Conservation (phyloP, 108 stramenopile species). For the Cyclotella distinguenda region DNA sequence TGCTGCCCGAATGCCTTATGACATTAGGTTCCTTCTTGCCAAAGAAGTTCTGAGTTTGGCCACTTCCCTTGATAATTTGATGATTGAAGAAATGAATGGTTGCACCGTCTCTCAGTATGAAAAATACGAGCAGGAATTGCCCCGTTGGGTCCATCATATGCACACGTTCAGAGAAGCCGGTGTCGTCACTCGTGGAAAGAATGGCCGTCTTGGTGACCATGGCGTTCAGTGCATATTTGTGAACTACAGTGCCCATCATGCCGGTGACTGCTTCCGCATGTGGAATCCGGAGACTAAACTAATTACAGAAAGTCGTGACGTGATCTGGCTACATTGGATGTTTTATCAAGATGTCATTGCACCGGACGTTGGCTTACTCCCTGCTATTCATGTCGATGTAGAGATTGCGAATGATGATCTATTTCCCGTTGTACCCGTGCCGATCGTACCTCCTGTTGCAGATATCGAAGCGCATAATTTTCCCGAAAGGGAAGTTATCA, state of each 20-base stretch:
- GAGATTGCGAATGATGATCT: no score
- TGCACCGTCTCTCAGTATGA: background rate
- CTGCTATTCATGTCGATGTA: no score
- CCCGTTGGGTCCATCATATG: background rate
- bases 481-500: no score
- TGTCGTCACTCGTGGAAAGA: slow-evolving; percentile 13
- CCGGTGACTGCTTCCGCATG: slow-evolving; percentile 19
- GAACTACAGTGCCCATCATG: slow-evolving; percentile 14
- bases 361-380: no score
- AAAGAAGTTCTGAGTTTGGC: background rate
- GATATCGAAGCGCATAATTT: no score
- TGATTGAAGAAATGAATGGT: background rate
- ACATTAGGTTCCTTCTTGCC: background rate
- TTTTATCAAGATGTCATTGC: slow-evolving; percentile 10
- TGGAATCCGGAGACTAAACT: slow-evolving; percentile 19
- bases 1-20: background rate
- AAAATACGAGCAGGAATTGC: background rate
- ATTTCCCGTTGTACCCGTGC: no score
- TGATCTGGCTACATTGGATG: slow-evolving; percentile 43
- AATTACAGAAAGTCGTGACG: slow-evolving; percentile 23
- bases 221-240: slow-evolving; percentile 24
- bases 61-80: background rate
- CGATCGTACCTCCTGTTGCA: no score
- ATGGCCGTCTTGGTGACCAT: slow-evolving; percentile 12
- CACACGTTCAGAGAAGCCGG: slow-evolving; percentile 29